phyloP scores from a whole-genome alignment of 139 green algal genomes.

The Tetraselmis chui region DNA sequence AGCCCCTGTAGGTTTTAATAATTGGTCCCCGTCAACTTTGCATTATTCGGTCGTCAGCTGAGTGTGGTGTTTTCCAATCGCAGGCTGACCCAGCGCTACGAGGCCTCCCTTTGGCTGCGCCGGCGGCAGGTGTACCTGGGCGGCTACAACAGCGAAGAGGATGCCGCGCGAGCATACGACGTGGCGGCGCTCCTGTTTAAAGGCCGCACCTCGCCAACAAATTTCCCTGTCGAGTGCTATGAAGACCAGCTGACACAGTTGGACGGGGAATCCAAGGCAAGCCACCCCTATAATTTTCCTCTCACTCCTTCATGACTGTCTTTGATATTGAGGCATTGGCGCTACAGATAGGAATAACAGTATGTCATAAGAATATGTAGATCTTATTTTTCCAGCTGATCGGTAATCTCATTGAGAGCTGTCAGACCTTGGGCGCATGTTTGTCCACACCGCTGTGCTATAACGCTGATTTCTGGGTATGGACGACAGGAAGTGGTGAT shows the following conservation, averaged over 20 bases:
- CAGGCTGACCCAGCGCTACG: constrained; percentile 60
- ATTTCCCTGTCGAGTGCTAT: constrained; percentile 39
- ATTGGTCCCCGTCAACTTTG: too few species aligned
- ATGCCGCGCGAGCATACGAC: constrained; percentile 51
- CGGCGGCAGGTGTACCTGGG: constrained; percentile 58
- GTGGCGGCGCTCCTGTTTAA: constrained; percentile 53
- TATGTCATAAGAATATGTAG: too few species aligned
- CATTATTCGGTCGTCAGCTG: too few species aligned
- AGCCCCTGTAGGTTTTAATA: too few species aligned
- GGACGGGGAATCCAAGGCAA: constrained; percentile 10
- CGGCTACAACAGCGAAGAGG: constrained; percentile 44
- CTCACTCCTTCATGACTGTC: too few species aligned
- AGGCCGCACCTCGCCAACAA: constrained; percentile 36
- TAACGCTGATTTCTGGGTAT: too few species aligned
- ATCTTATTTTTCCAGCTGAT: not conserved
- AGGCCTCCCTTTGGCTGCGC: constrained; percentile 53
- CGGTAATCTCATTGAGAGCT: constrained; percentile 7
- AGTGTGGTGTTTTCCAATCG: too few species aligned
- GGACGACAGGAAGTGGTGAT: constrained; percentile 57
- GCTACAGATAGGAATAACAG: too few species aligned
- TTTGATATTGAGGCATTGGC: too few species aligned
- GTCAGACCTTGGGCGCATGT: too few species aligned
- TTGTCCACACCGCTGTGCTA: too few species aligned
- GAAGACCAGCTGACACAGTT: constrained; percentile 28
- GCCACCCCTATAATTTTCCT: not conserved